A percentile compares a stretch with the other conserved stretches of the same genome.
These are phyloP conservation scores for Fusarium phyllophilum DNA, from an alignment of 2,329 filamentous ascomycete species.

Conservation along the genomic window DNA sequence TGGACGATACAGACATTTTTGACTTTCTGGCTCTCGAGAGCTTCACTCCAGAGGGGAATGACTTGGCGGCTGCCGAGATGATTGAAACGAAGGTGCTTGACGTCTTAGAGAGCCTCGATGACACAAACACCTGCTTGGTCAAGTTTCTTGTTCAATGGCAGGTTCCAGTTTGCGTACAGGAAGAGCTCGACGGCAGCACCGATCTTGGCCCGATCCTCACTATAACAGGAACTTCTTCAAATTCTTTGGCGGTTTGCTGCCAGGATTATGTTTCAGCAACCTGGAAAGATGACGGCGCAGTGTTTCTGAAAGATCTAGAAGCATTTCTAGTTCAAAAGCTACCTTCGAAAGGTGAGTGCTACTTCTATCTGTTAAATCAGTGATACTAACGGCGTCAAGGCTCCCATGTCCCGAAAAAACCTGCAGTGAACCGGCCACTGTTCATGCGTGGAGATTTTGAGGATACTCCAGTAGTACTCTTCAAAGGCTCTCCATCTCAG, in stretches of 20 bases:
- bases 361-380: neutral
- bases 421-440: neutral
- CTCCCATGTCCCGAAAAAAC: too few relatives aligned
- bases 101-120: neutral
- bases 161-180: neutral
- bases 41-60: too few relatives aligned
- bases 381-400: neutral
- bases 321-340: neutral
- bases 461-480: neutral
- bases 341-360: neutral
- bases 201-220: neutral
- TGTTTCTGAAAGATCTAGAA: neutral
- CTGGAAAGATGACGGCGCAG: neutral
- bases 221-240: neutral
- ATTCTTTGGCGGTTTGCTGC: neutral
- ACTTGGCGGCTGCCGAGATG: neutral
- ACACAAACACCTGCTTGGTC: neutral
- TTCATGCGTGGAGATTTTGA: neutral
- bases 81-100: neutral
- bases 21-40: too few relatives aligned
- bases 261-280: neutral
- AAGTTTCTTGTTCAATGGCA: neutral
- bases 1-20: too few relatives aligned
- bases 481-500: neutral
- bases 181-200: neutral